Percentiles rank a stretch among this genome's conserved stretches.
Evolutionary conservation across 169 alveolate species (phyloP).

Genomic region (Amoebophrya sp.): DNA sequence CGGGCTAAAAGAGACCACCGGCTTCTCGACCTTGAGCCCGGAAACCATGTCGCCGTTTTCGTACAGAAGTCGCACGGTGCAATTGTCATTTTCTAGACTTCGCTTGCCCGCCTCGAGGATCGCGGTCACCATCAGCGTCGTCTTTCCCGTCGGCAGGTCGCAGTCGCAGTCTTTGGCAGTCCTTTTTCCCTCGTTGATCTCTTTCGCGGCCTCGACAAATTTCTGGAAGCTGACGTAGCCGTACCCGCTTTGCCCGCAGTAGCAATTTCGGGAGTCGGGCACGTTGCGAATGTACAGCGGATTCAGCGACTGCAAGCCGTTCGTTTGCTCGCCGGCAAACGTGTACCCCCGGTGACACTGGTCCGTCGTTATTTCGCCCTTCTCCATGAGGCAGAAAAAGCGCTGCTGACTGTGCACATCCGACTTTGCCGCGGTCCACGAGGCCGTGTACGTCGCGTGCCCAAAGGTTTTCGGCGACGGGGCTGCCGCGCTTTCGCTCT

Average conservation of each 20-base stretch:
- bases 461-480: neutral
- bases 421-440: constrained; percentile 32
- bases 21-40: too few species aligned
- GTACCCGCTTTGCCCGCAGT: constrained; percentile 29
- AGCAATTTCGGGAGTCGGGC: neutral
- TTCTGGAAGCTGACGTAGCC: constrained; percentile 20
- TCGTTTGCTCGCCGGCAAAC: neutral
- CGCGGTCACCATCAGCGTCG: constrained; percentile 2
- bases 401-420: constrained; percentile 35
- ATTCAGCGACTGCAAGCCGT: neutral
- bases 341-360: constrained; percentile 16
- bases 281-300: constrained; percentile 28
- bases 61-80: too few species aligned
- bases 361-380: constrained; percentile 29
- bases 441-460: constrained; percentile 29
- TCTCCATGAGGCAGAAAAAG: constrained; percentile 22
- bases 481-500: too few species aligned
- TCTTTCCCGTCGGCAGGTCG: neutral
- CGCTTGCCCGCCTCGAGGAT: constrained; percentile 10
- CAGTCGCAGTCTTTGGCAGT: neutral
- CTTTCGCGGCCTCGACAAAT: constrained; percentile 1
- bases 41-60: too few species aligned
- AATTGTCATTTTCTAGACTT: constrained; percentile 29
- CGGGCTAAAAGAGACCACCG: too few species aligned
- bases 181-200: constrained; percentile 19